Evolutionary conservation across 1,284 basidiomycete genomes (phyloP), one percentile per base, ranked within the genome.

Genomic region (Naganishia cerealis): DNA sequence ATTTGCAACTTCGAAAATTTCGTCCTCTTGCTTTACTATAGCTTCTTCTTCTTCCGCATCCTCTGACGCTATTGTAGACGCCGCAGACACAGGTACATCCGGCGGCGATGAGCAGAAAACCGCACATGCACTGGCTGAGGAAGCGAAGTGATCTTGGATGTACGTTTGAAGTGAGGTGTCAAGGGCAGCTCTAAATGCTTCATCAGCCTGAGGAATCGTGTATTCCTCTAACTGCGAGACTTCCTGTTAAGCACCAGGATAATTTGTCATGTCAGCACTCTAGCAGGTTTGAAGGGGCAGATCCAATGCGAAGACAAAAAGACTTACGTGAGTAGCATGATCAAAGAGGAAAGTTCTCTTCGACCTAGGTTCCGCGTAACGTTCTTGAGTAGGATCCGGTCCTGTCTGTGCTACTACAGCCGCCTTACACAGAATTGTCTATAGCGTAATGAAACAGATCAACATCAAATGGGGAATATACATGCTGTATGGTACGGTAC

Each of bases 351-450:
- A 96, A 54, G 85, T 89, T 57, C 84, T 87, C 76, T 87, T 87
- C 24, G 87, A 88, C 71, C 88, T 83, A 1, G 90, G 90, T 79
- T 95, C 92, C 71, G 91, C 80, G 78, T 91, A 94, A 67, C 92
- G 84, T 72, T 89, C 87, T 59, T 84, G 81, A 13, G 82, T 72
- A 43, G 61, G 67, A 18, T 68, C 73, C 13, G 62, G 71, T 10
- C 66, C 43, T 8, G 69, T 66, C 46, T 74, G 71, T 42, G 77
- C 76, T 0, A 77, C 57, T 12, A 79, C 72, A 21, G 71, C 67
- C 9, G 78, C 75, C 5, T 75, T 67, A 0, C 75, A 78, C 21
- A 81, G 65, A 33, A 79, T 59, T 18, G 73, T 74, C 76, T 78
- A 40, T 39, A 26, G 8, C 18, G 48, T 7, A 4, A 21, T 38